Percentiles rank a stretch among this genome's conserved stretches.
These are phyloP conservation scores for Penicillium sp. DNA, from an alignment of 2,329 filamentous ascomycete species.

Conservation along the genomic window DNA sequence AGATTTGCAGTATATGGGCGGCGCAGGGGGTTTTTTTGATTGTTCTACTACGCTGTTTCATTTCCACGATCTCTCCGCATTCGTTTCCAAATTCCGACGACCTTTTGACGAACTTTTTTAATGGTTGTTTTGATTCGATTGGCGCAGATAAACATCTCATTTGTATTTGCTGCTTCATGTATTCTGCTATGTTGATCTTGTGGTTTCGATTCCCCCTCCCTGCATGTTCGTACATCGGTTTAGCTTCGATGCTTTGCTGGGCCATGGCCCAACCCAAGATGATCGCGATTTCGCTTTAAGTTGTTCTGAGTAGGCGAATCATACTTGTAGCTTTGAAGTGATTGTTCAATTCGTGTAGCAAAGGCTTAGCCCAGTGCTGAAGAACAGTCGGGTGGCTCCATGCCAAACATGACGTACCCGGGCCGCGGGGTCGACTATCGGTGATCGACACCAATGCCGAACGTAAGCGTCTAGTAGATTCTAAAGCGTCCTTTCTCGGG, in stretches of 20 bases:
- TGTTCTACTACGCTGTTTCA: conserved; percentile 7
- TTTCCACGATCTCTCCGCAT: conserved; percentile 2
- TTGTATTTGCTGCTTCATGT: conserved; percentile 18
- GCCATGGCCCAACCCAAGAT: conserved; percentile 12
- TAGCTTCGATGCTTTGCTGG: conserved; percentile 11
- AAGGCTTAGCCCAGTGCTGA: not conserved
- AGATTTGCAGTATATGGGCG: conserved; percentile 27
- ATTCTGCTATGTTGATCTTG: conserved; percentile 12
- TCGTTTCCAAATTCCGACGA: conserved; percentile 16
- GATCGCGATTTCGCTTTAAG: conserved; percentile 5
- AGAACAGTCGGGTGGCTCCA: not conserved
- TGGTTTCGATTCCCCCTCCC: conserved; percentile 32
- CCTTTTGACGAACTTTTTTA: conserved; percentile 13
- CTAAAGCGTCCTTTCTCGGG: not conserved
- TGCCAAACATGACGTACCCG: not conserved
- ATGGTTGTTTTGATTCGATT: conserved; percentile 14
- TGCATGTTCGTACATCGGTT: conserved; percentile 26
- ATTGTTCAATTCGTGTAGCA: not conserved
- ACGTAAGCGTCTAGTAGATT: not conserved
- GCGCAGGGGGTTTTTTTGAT: conserved; percentile 18
- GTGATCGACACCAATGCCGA: not conserved
- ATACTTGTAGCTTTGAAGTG: not conserved
- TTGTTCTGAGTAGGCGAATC: not conserved
- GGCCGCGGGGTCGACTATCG: not conserved
- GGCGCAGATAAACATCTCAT: conserved; percentile 15